Conservation (phyloP, 768 basidiomycete species). For the Tricholoma flavovirens region DNA sequence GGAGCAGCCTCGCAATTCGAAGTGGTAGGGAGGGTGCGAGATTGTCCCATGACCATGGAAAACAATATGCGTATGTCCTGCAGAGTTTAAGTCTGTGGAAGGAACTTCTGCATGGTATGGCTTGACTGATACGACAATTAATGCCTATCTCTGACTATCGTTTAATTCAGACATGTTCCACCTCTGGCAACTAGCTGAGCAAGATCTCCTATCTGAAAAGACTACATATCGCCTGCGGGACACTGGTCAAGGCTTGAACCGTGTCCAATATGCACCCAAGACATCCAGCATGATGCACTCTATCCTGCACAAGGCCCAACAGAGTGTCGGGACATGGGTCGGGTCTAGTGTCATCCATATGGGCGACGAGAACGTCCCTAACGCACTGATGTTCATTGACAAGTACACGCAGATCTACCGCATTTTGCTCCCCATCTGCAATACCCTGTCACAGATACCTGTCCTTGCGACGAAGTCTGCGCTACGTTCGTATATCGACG, state of each 20-base stretch:
- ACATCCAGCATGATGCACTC: conserved; percentile 89
- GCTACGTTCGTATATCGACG: conserved; percentile 68
- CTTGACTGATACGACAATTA: neutral
- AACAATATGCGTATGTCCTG: conserved; percentile 80
- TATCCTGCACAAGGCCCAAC: conserved; percentile 79
- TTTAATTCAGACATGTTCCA: conserved; percentile 72
- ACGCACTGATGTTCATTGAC: conserved; percentile 86
- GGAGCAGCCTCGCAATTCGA: conserved; percentile 69
- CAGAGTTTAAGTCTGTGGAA: conserved; percentile 86
- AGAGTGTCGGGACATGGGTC: conserved; percentile 77
- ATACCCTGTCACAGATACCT: conserved; percentile 69
- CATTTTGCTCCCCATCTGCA: conserved; percentile 83
- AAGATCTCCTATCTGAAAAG: conserved; percentile 73
- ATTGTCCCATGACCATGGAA: conserved; percentile 77
- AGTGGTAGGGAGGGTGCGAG: conserved; percentile 78
- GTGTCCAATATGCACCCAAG: conserved; percentile 81
- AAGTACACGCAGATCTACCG: conserved; percentile 92
- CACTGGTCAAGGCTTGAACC: conserved; percentile 87
- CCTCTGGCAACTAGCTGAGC: conserved; percentile 76
- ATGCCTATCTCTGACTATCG: neutral
- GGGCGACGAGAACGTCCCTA: conserved; percentile 84
- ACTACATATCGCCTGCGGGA: conserved; percentile 77
- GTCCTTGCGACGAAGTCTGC: conserved; percentile 62
- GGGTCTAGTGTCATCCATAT: conserved; percentile 86
- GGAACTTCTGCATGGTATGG: conserved; percentile 74